Evolutionary conservation across 441 rosid genomes (phyloP).

Genomic region (Eruca vesicaria): DNA sequence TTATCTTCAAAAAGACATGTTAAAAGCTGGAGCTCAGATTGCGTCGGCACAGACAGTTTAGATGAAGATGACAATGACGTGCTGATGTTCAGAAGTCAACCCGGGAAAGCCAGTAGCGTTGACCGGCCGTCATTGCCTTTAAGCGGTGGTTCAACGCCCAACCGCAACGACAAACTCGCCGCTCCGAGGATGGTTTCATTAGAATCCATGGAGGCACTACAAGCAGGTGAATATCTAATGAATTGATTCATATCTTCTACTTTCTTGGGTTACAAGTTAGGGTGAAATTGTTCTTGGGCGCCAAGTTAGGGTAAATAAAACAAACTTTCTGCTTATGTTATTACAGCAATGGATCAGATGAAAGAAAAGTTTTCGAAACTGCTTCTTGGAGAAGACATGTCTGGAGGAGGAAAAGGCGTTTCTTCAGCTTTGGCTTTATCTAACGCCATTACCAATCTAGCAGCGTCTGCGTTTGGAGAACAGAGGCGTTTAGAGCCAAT

Average conservation of each 20-base stretch:
- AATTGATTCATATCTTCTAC: neutral
- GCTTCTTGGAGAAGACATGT: conserved; percentile 94
- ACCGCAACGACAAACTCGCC: conserved; percentile 23
- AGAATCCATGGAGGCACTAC: conserved; percentile 42
- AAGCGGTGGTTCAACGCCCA: conserved; percentile 15
- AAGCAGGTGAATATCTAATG: conserved; percentile 38
- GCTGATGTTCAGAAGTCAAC: conserved; percentile 32
- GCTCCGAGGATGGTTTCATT: neutral
- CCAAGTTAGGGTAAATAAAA: neutral
- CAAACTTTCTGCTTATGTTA: neutral
- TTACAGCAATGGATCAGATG: conserved; percentile 79
- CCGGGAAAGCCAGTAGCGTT: conserved; percentile 18
- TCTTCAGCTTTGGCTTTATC: conserved; percentile 92
- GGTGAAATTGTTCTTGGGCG: neutral
- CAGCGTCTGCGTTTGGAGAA: conserved; percentile 91
- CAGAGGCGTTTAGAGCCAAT: conserved; percentile 77
- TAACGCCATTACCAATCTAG: conserved; percentile 85
- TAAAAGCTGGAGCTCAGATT: conserved; percentile 38
- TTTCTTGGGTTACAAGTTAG: neutral
- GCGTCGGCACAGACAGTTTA: conserved; percentile 24
- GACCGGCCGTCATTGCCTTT: conserved; percentile 29
- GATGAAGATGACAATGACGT: conserved; percentile 31
- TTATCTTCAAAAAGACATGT: conserved; percentile 32
- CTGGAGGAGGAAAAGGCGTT: conserved; percentile 98
- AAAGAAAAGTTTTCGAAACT: conserved; percentile 79